Percentiles rank a stretch among this genome's conserved stretches.
Evolutionary conservation across 805 yeast genomes (phyloP).

Genomic region (Ogataea trehaloabstinens): DNA sequence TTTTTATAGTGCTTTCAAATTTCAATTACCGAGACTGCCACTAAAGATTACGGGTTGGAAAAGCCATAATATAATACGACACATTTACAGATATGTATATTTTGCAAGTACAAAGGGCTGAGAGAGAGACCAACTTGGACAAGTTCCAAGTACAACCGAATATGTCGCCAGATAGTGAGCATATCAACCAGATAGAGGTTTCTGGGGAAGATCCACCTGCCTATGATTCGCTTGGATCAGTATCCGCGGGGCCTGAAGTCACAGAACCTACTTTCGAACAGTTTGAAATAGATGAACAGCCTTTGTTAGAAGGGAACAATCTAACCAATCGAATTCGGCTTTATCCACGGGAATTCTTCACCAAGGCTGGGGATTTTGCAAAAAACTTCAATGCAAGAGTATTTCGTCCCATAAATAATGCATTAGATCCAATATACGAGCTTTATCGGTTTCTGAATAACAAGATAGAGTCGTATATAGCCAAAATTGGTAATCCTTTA

Average conservation of each 20-base stretch:
- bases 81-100: too few species aligned
- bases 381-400: conserved; percentile 35
- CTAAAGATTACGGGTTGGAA: too few species aligned
- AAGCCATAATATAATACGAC: too few species aligned
- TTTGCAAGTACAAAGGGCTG: too few species aligned
- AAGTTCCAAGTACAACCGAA: too few species aligned
- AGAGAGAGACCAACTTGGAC: too few species aligned
- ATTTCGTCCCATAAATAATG: conserved; percentile 42
- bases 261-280: conserved; percentile 28
- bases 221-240: conserved; percentile 13
- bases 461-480: conserved; percentile 55
- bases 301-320: background rate
- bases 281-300: conserved; percentile 45
- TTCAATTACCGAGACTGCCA: too few species aligned
- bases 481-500: conserved; percentile 79
- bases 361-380: conserved; percentile 42
- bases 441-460: conserved; percentile 39
- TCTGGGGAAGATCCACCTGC: conserved; percentile 23
- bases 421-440: conserved; percentile 53
- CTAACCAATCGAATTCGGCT: conserved; percentile 5
- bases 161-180: background rate
- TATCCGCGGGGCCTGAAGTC: background rate
- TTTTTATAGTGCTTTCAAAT: too few species aligned
- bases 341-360: conserved; percentile 24
- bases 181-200: background rate